phyloP scores from a whole-genome alignment of 2,329 filamentous ascomycete species.

The Fusarium transvaalense region DNA sequence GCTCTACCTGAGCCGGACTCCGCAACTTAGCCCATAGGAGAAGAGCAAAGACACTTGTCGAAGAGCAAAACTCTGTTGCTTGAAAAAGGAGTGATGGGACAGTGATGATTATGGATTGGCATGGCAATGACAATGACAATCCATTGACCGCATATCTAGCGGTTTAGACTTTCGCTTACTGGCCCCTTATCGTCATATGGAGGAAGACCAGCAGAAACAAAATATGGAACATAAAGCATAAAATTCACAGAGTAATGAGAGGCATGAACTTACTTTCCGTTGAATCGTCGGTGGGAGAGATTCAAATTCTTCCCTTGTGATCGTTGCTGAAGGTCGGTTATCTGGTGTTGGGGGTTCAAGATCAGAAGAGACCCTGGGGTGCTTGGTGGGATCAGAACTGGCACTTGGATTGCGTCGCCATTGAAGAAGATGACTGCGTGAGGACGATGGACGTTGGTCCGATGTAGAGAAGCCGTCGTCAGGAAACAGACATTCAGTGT shows the following conservation, averaged over 20 bases:
- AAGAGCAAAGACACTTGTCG: conserved; percentile 31
- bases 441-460: conserved; percentile 48
- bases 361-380: conserved; percentile 46
- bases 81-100: conserved; percentile 5
- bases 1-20: conserved; percentile 30
- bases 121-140: conserved; percentile 10
- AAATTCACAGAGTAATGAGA: conserved; percentile 27
- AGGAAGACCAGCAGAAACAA: conserved; percentile 18
- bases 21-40: conserved; percentile 19
- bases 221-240: conserved; percentile 6
- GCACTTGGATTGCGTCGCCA: conserved; percentile 41
- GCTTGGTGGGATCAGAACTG: conserved; percentile 35
- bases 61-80: conserved; percentile 15
- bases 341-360: conserved; percentile 32
- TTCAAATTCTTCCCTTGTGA: conserved; percentile 61
- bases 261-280: conserved; percentile 65
- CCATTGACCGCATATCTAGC: conserved; percentile 21
- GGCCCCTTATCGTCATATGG: conserved; percentile 18
- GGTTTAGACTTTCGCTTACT: conserved; percentile 10
- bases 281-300: conserved; percentile 66
- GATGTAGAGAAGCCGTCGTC: conserved; percentile 29
- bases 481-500: conserved; percentile 40
- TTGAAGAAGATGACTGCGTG: conserved; percentile 45
- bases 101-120: conserved; percentile 7
- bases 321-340: conserved; percentile 46